Conservation (phyloP, 441 rosid species). For the Jatropha multifida region DNA sequence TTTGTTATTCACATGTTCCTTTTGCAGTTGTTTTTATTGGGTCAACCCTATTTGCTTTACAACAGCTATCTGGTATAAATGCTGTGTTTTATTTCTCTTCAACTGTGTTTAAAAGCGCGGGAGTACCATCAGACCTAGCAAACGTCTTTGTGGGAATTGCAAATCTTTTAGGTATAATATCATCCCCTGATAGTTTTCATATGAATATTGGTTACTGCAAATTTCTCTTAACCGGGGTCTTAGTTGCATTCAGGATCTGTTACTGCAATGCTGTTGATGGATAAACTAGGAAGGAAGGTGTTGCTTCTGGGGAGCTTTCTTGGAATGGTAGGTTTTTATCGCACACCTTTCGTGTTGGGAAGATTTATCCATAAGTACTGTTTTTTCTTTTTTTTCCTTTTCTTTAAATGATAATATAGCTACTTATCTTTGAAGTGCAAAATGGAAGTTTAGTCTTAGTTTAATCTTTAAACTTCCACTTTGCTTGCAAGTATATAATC, state of each 20-base stretch:
- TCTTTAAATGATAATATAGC: neutral
- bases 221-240: conserved; percentile 16
- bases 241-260: conserved; percentile 60
- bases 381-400: no score
- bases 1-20: conserved; percentile 71
- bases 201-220: conserved; percentile 2
- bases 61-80: conserved; percentile 99
- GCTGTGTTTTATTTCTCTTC: conserved; percentile 96
- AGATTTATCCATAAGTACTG: conserved; percentile 1
- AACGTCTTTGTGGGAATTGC: conserved; percentile 74
- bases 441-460: neutral
- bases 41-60: conserved; percentile 99
- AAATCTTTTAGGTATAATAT: conserved; percentile 60
- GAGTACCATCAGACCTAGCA: conserved; percentile 78
- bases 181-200: conserved; percentile 13
- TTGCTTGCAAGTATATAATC: no score
- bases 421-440: neutral
- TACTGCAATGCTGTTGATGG: conserved; percentile 86
- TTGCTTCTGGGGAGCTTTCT: conserved; percentile 88
- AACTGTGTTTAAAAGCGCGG: conserved; percentile 89
- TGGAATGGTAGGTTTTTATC: conserved; percentile 72
- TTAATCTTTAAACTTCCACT: no score
- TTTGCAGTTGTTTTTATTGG: conserved; percentile 99
- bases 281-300: conserved; percentile 84
- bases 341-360: conserved; percentile 11